Base-by-base conservation (phyloP, 495 filamentous ascomycete genomes). In the Podospora tetraspora region DNA sequence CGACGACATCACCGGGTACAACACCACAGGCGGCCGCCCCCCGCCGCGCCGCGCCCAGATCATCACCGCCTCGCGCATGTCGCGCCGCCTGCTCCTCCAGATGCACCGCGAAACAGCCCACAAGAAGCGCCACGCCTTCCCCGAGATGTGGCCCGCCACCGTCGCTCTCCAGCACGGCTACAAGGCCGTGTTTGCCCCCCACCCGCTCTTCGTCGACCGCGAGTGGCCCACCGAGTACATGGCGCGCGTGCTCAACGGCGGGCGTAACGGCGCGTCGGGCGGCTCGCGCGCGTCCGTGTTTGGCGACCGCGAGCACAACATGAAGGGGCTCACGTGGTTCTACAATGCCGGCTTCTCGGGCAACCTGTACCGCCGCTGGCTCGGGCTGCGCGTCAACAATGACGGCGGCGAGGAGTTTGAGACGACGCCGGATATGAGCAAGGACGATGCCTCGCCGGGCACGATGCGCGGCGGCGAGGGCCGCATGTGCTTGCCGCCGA, bases 141-240 rank as follows among this genome's bases (percentile, higher is more conserved):
- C 92, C 0, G 95, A 99, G 77, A 97, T 97, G 93, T 97, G 91
- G 91, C 90, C 94, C 1, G 90, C 90, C 21, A 92, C 91, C 0
- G 84, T 88, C 5, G 91, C 94, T 9, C 83, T 99, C 3, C 96
- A 98, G 64, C 95, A 98, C 75, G 95, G 95, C 12, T 88, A 92
- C 82, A 99, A 99, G 79, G 95, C 92, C 59, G 95, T 99, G 24
- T 97, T 89, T 73, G 92, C 89, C 13, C 95, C 95, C 1, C 95
- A 99, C 74, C 92, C 94, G 0, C 84, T 96, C 52, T 97, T 90
- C 75, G 86, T 99, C 24, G 95, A 99, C 76, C 90, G 95, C 59
- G 83, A 85, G 62, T 99, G 95, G 95, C 95, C 95, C 9, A 83
- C 85, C 3, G 81, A 84, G 32, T 92, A 94, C 72, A 86, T 97